These are phyloP conservation scores for Pilatotrama ljubarskyi DNA, from an alignment of 768 basidiomycete species.

Conservation along the genomic window DNA sequence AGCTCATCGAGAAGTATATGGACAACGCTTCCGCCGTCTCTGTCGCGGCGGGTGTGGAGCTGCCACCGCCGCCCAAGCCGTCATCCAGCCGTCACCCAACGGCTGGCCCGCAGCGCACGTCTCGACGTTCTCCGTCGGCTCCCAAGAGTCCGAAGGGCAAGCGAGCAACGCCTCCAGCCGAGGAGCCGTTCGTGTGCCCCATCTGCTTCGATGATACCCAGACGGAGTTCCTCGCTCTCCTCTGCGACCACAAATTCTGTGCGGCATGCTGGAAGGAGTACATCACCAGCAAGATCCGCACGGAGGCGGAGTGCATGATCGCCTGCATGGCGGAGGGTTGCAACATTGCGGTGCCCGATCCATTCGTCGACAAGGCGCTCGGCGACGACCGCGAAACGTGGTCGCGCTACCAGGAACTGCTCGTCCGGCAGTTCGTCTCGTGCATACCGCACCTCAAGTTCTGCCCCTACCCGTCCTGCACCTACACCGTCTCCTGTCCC, in stretches of 20 bases:
- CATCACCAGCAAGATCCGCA: slow-evolving; percentile 74
- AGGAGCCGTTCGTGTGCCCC: slow-evolving; percentile 76
- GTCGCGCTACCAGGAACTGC: slow-evolving; percentile 80
- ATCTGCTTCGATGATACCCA: slow-evolving; percentile 87
- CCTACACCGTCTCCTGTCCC: slow-evolving; percentile 89
- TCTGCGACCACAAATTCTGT: slow-evolving; percentile 87
- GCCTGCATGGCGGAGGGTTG: slow-evolving; percentile 84
- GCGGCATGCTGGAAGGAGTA: slow-evolving; percentile 84
- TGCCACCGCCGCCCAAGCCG: slow-evolving; percentile 33
- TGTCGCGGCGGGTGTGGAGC: slow-evolving; percentile 71
- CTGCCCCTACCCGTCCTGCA: slow-evolving; percentile 94
- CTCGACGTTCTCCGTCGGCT: slow-evolving; percentile 29
- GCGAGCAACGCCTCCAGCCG: slow-evolving; percentile 30
- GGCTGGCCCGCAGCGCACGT: slow-evolving; percentile 26
- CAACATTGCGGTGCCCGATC: slow-evolving; percentile 60
- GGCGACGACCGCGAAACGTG: slow-evolving; percentile 54
- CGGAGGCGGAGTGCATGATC: slow-evolving; percentile 72
- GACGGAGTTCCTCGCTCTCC: slow-evolving; percentile 64
- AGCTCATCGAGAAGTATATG: slow-evolving; percentile 96
- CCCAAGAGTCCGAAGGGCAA: slow-evolving; percentile 30
- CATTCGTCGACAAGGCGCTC: slow-evolving; percentile 59
- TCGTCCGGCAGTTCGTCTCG: slow-evolving; percentile 87
- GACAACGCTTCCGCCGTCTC: slow-evolving; percentile 78
- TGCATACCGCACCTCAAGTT: slow-evolving; percentile 84
- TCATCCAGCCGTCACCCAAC: slow-evolving; percentile 39